Evolutionary conservation across 306 rosid species (phyloP).

Genomic region (Oemleria cerasiformis): DNA sequence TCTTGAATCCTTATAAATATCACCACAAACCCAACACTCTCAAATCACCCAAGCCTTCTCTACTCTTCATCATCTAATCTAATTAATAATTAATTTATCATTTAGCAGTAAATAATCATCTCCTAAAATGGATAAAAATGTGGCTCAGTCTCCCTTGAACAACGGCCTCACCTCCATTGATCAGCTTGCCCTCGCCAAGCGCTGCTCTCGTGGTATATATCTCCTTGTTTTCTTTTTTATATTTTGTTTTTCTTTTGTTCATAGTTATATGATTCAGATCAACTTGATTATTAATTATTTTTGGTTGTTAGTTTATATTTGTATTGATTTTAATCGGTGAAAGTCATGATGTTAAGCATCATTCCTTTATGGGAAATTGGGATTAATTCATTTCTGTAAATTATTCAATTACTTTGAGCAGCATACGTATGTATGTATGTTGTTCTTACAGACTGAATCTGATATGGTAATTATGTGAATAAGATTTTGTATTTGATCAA

Average conservation of each 20-base stretch:
- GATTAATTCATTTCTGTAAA: background rate
- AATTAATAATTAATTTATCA: background rate
- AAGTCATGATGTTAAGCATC: slow-evolving; percentile 12
- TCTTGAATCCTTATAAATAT: slow-evolving; percentile 39
- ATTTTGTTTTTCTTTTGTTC: background rate
- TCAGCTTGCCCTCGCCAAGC: slow-evolving; percentile 84
- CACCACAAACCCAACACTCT: slow-evolving; percentile 12
- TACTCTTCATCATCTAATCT: no score
- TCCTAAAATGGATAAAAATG: slow-evolving; percentile 53
- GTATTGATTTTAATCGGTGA: background rate
- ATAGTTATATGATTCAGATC: background rate
- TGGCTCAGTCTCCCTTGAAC: slow-evolving; percentile 56
- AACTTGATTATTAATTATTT: background rate
- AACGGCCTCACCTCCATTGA: slow-evolving; percentile 59
- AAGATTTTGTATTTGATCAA: slow-evolving; percentile 25
- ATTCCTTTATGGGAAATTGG: background rate
- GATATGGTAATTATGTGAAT: slow-evolving; percentile 18
- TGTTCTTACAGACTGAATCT: background rate
- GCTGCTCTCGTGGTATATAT: slow-evolving; percentile 61
- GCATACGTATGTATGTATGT: background rate
- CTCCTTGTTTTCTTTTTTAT: background rate
- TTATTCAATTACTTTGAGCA: slow-evolving; percentile 13
- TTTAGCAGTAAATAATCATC: background rate
- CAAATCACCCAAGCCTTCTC: slow-evolving; percentile 34
- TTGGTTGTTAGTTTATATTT: background rate